Percentiles rank a stretch among this genome's conserved stretches.
Conservation (phyloP, 805 yeast genomes). For the Pichia thaimueangensis region DNA sequence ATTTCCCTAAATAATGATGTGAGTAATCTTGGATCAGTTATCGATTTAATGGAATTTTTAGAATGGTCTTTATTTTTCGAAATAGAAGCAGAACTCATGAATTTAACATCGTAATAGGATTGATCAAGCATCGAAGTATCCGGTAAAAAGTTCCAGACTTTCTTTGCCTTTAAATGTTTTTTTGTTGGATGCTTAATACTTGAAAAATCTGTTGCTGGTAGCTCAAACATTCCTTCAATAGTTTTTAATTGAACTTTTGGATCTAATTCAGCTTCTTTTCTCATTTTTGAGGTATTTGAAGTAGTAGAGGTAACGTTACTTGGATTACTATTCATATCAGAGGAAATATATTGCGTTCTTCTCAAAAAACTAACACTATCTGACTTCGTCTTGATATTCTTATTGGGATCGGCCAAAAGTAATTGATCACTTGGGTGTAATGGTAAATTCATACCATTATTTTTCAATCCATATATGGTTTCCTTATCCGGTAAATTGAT, state of each 20-base stretch:
- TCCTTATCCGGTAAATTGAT: conserved; percentile 51
- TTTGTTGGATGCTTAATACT: conserved; percentile 68
- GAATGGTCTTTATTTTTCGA: conserved; percentile 30
- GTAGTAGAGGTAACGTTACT: conserved; percentile 19
- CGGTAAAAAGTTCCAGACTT: conserved; percentile 77
- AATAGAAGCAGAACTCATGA: conserved; percentile 51
- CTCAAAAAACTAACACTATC: conserved; percentile 57
- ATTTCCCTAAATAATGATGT: conserved; percentile 72
- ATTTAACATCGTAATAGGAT: conserved; percentile 56
- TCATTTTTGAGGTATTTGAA: conserved; percentile 19
- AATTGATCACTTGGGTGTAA: conserved; percentile 75
- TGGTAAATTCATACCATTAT: conserved; percentile 24
- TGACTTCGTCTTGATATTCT: conserved; percentile 35
- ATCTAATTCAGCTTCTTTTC: conserved; percentile 37
- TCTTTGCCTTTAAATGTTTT: conserved; percentile 64
- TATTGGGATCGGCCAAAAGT: conserved; percentile 73
- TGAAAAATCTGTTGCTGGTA: conserved; percentile 33
- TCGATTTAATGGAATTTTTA: conserved; percentile 28
- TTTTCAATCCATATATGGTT: conserved; percentile 16
- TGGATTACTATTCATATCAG: conserved; percentile 31
- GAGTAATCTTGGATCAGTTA: conserved; percentile 33
- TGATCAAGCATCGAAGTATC: conserved; percentile 89
- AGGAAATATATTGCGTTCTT: conserved; percentile 88
- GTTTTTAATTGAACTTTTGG: conserved; percentile 58
- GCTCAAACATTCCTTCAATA: conserved; percentile 75